Conservation (phyloP, 2,329 filamentous ascomycete genomes). For the Cadophora luteo-olivacea region DNA sequence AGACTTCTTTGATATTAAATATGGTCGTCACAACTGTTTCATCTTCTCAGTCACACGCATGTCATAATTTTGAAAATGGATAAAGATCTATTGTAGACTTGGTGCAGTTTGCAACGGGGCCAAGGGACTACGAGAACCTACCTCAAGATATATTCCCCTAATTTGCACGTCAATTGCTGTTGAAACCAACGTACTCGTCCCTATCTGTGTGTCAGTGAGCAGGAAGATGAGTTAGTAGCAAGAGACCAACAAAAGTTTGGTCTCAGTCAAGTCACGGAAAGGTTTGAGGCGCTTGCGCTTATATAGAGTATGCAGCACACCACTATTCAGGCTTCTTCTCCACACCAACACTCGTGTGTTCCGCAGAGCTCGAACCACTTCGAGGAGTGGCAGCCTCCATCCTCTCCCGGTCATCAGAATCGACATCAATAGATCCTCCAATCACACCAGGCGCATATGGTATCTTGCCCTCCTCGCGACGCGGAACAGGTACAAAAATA, state of each 20-base stretch:
- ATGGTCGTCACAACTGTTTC: not conserved
- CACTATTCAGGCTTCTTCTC: not conserved
- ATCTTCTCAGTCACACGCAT: not conserved
- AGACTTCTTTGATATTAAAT: too few species aligned
- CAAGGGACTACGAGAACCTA: not conserved
- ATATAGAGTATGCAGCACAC: not conserved
- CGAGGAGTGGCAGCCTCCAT: not conserved
- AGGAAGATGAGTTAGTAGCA: not conserved
- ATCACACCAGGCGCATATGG: constrained; percentile 12
- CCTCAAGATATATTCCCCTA: not conserved
- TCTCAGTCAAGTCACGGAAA: constrained; percentile 1
- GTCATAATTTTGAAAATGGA: not conserved
- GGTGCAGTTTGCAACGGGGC: not conserved
- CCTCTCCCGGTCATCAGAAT: not conserved
- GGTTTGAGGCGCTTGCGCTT: constrained; percentile 11
- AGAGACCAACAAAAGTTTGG: not conserved
- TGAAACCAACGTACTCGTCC: not conserved
- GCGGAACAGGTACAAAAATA: constrained; percentile 9
- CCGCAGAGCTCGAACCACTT: not conserved
- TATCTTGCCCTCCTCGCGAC: constrained; percentile 9
- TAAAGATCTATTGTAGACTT: not conserved
- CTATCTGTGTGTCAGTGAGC: not conserved
- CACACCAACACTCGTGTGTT: not conserved
- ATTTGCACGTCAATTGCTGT: not conserved
- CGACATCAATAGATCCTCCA: constrained; percentile 1